phyloP scores from a whole-genome alignment of 2,329 filamentous ascomycete species.

The Capronia epimyces region DNA sequence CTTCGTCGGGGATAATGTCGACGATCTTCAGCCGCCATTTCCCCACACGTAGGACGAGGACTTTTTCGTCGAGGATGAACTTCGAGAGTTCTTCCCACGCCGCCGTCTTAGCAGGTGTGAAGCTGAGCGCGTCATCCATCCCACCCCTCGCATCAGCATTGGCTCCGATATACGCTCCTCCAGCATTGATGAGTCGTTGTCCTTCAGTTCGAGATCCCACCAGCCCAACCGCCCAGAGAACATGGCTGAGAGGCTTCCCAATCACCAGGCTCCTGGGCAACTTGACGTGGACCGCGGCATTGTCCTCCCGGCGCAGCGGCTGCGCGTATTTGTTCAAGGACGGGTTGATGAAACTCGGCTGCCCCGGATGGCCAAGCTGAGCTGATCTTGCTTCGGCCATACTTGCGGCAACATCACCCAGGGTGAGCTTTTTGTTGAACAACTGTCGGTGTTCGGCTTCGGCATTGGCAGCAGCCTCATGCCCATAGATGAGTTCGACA shows the following conservation, averaged over 20 bases:
- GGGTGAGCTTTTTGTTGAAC: slow-evolving; percentile 34
- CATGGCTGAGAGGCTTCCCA: slow-evolving; percentile 44
- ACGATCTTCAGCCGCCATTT: slow-evolving; percentile 58
- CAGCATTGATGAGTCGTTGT: slow-evolving; percentile 45
- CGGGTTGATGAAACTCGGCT: slow-evolving; percentile 21
- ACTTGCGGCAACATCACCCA: slow-evolving; percentile 20
- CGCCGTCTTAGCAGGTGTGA: slow-evolving; percentile 39
- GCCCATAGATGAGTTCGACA: slow-evolving; percentile 70
- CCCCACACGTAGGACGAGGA: slow-evolving; percentile 53
- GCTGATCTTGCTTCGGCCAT: slow-evolving; percentile 5
- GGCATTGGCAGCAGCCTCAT: slow-evolving; percentile 57
- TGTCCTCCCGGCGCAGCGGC: slow-evolving; percentile 38
- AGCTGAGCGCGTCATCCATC: slow-evolving; percentile 45
- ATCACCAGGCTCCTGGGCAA: slow-evolving; percentile 48
- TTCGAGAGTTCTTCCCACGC: slow-evolving; percentile 43
- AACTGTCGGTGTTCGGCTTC: slow-evolving; percentile 52
- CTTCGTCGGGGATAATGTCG: slow-evolving; percentile 50
- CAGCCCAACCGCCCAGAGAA: slow-evolving; percentile 50
- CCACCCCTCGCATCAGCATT: slow-evolving; percentile 36
- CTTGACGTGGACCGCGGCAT: slow-evolving; percentile 36
- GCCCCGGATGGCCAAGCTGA: slow-evolving; percentile 1
- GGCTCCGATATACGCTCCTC: slow-evolving; percentile 49
- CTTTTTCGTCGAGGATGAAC: slow-evolving; percentile 47
- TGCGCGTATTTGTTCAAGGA: slow-evolving; percentile 37
- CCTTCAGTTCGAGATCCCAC: slow-evolving; percentile 49